Percentiles rank a stretch among this genome's conserved stretches.
These are phyloP conservation scores for Sutorius eximius DNA, from an alignment of 1,284 basidiomycete genomes.

Conservation along the genomic window DNA sequence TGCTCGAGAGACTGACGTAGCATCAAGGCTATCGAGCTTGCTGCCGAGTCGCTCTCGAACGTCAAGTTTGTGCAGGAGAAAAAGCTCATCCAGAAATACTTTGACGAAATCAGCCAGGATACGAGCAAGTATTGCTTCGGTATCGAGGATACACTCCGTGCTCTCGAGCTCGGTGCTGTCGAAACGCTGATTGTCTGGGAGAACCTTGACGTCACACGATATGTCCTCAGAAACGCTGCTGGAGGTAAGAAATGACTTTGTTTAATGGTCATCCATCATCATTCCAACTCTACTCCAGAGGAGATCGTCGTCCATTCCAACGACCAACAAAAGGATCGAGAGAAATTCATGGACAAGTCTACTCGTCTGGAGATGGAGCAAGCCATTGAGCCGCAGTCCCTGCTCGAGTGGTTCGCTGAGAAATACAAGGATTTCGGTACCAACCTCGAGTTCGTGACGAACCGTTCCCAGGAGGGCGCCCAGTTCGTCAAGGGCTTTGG, in stretches of 20 bases:
- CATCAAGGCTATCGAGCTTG: constrained; percentile 90
- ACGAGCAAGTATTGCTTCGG: constrained; percentile 98
- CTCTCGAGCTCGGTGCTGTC: constrained; percentile 93
- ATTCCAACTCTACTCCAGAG: constrained; percentile 47
- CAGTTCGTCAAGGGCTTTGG: constrained; percentile 99
- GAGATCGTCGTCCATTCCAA: constrained; percentile 82
- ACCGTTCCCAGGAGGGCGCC: constrained; percentile 93
- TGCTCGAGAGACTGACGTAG: constrained; percentile 8
- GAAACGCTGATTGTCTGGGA: constrained; percentile 99
- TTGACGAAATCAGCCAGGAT: constrained; percentile 99
- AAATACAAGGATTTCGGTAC: constrained; percentile 98
- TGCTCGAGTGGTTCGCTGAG: constrained; percentile 98
- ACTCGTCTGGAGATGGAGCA: constrained; percentile 97
- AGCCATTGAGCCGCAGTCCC: constrained; percentile 70
- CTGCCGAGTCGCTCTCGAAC: constrained; percentile 93
- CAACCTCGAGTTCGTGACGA: constrained; percentile 87
- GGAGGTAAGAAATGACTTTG: constrained; percentile 57
- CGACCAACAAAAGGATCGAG: constrained; percentile 86
- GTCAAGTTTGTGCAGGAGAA: constrained; percentile 99
- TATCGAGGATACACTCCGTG: constrained; percentile 96
- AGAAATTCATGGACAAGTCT: constrained; percentile 93
- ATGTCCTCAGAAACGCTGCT: constrained; percentile 85
- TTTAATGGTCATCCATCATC: not conserved
- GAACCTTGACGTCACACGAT: constrained; percentile 87
- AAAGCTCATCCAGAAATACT: constrained; percentile 95